phyloP scores from a whole-genome alignment of 331 rosid genomes.

The Spiraea crenata region DNA sequence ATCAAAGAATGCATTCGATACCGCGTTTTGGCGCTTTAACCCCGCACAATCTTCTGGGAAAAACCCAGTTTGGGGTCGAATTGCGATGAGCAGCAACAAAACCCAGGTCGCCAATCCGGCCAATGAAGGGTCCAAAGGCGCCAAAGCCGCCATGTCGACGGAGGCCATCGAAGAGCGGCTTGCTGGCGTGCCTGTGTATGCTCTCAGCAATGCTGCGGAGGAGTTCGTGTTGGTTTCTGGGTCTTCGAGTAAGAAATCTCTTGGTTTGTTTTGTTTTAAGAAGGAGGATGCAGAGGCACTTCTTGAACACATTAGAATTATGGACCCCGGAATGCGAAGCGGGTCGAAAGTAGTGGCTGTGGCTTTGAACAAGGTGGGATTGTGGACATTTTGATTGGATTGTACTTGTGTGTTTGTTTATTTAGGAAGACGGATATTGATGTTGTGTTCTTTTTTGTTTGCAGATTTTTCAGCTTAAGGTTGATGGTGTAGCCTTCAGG shows the following conservation, averaged over 20 bases:
- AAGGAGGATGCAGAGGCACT: constrained; percentile 81
- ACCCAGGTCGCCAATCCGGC: constrained; percentile 13
- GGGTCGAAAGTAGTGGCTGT: constrained; percentile 94
- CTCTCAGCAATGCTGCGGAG: constrained; percentile 74
- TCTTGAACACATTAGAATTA: constrained; percentile 54
- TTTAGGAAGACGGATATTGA: no score
- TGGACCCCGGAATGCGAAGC: constrained; percentile 55
- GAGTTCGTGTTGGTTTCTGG: constrained; percentile 88
- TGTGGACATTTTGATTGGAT: neutral
- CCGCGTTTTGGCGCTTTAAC: constrained; percentile 24
- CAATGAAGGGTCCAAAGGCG: neutral
- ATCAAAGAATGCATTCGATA: constrained; percentile 30
- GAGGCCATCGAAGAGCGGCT: constrained; percentile 78
- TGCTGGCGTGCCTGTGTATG: constrained; percentile 88
- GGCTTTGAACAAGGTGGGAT: constrained; percentile 74
- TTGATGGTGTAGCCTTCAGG: constrained; percentile 87
- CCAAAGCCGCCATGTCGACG: constrained; percentile 35
- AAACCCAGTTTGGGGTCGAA: constrained; percentile 58
- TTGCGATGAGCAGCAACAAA: constrained; percentile 25
- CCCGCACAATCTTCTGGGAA: constrained; percentile 16
- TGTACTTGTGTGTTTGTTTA: neutral
- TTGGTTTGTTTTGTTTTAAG: constrained; percentile 83
- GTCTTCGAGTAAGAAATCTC: constrained; percentile 48
- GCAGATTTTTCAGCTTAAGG: constrained; percentile 88
- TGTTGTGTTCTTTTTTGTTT: neutral